Base-by-base conservation (phyloP, 441 rosid genomes). In the Caryocar brasiliense region DNA sequence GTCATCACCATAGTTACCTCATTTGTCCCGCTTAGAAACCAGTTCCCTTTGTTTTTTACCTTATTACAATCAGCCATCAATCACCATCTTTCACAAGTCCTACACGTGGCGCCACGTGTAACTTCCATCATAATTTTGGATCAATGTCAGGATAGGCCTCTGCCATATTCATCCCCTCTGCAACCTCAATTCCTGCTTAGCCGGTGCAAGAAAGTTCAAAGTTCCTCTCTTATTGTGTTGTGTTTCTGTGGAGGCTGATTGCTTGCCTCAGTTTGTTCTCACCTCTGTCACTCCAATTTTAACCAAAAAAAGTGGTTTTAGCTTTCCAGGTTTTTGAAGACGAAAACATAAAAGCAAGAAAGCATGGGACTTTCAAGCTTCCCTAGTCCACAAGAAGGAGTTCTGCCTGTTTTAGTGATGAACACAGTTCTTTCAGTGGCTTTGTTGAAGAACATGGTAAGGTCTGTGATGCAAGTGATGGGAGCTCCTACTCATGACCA, bases 291-390 rank as follows among this genome's bases (percentile, higher is more conserved):
- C n/a, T 14, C 47, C 17, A 24, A n/a, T 12, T 47, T 40, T 2
- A 3, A 14, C 39, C 13, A n/a, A 28, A 24, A 29, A 25, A 26
- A 36, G 20, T 19, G 14, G 5, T 42, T 20, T 37, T 54, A 8
- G 11, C 24, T 19, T 9, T 7, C 19, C 38, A 20, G 47, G 28
- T 46, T 15, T 41, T 21, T 25, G 24, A 9, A 13, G 3, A 15
- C 8, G 1, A 9, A 41, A n/a, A 32, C 10, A 19, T 15, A 26
- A 29, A 47, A 43, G 28, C 7, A 3, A 13, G 8, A 27, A 11
- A n/a, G n/a, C n/a, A 90, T 91, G 98, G 98, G 98, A 6, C 70
- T 87, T 34, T 78, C 85, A 7, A 80, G 70, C 23, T 85, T 78
- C 51, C 94, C 84, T 0, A 62, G 67, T 43, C 64, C 83, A 8